A percentile compares a stretch with the other conserved stretches of the same genome.
Conservation (phyloP, 2,329 filamentous ascomycete species). For the Xylaria sp. region DNA sequence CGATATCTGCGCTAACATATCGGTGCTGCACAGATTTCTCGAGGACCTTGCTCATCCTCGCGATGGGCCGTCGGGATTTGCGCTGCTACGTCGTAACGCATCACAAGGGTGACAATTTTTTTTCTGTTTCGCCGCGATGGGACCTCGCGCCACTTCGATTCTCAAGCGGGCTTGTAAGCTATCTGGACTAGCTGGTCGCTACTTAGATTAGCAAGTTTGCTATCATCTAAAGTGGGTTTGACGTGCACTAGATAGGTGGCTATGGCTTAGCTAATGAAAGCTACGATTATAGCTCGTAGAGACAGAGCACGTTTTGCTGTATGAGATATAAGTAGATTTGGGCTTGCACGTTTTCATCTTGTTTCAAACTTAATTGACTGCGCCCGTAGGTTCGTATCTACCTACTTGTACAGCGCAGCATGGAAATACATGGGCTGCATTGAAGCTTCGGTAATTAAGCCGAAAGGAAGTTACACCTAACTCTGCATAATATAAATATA, state of each 20-base stretch:
- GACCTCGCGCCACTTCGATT: slow-evolving; percentile 4
- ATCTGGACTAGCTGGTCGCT: neutral
- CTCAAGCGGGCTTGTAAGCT: slow-evolving; percentile 2
- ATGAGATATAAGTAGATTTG: neutral
- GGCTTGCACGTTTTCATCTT: neutral
- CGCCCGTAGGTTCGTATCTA: neutral
- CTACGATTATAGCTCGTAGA: neutral
- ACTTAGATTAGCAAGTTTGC: neutral
- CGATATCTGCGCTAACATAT: slow-evolving; percentile 8
- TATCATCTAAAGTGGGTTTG: neutral
- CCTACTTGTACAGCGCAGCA: neutral
- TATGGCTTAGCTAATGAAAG: neutral
- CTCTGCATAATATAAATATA: too few species aligned
- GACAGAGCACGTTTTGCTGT: neutral
- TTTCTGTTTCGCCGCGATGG: slow-evolving; percentile 7
- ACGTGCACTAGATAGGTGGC: neutral
- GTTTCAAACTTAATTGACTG: neutral
- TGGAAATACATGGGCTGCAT: neutral
- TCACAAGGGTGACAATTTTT: slow-evolving; percentile 7
- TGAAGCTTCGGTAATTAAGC: too few species aligned
- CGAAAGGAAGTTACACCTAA: too few species aligned
- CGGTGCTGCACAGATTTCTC: slow-evolving; percentile 8
- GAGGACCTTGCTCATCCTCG: neutral
- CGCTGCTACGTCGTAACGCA: neutral
- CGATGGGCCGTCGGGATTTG: slow-evolving; percentile 5